A percentile compares a stretch with the other conserved stretches of the same genome.
Evolutionary conservation across 768 basidiomycete genomes (phyloP).

Genomic region (Boletus tylopilopsis): DNA sequence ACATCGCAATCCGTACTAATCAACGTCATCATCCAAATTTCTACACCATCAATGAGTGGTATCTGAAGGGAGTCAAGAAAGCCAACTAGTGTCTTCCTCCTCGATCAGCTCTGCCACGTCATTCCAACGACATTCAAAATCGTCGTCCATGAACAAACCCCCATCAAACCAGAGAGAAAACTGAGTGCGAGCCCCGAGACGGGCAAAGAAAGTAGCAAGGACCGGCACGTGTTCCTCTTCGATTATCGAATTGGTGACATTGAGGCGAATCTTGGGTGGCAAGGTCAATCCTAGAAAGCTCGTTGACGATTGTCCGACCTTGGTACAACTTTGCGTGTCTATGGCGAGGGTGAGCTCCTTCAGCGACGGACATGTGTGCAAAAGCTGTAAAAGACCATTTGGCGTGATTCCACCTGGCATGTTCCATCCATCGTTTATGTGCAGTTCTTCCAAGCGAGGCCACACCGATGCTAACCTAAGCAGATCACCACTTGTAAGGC

Average conservation of each 20-base stretch:
- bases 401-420: not conserved
- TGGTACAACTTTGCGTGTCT: not conserved
- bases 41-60: too few relatives aligned
- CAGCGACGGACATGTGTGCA: not conserved
- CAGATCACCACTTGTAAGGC: not conserved
- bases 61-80: too few relatives aligned
- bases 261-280: not conserved
- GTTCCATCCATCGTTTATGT: constrained; percentile 4
- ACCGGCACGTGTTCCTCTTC: not conserved
- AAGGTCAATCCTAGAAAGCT: not conserved
- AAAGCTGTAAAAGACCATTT: not conserved
- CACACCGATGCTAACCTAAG: constrained; percentile 3
- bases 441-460: not conserved
- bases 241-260: not conserved
- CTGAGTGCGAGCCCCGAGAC: not conserved
- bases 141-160: not conserved
- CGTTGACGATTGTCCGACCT: not conserved
- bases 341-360: not conserved
- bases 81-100: too few relatives aligned
- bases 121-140: too few relatives aligned
- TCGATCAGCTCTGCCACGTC: too few relatives aligned
- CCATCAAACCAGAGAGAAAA: not conserved
- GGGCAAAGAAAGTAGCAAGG: not conserved
- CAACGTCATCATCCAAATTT: too few relatives aligned
- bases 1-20: too few relatives aligned